Percentiles rank a stretch among this genome's conserved stretches.
Evolutionary conservation across 805 yeast species (phyloP).

Genomic region (Saturnispora quitensis): DNA sequence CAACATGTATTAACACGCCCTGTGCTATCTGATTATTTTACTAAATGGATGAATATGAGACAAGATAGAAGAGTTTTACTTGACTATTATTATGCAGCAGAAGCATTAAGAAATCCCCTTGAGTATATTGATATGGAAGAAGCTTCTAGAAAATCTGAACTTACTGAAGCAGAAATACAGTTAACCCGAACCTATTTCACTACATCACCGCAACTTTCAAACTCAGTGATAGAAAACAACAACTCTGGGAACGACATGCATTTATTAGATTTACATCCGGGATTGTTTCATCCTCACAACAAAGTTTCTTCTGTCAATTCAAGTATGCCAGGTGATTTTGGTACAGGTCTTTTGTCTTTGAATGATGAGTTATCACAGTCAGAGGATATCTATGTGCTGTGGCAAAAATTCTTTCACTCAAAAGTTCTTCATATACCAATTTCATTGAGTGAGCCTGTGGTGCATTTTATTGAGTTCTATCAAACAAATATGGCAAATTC

Average conservation of each 20-base stretch:
- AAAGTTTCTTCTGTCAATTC: not conserved
- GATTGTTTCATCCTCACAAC: not conserved
- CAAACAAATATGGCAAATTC: not conserved
- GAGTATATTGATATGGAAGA: conserved; percentile 26
- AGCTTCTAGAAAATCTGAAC: not conserved
- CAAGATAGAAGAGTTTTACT: conserved; percentile 34
- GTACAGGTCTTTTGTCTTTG: conserved; percentile 9
- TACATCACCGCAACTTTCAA: not conserved
- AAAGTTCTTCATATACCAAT: conserved; percentile 24
- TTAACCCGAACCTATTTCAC: not conserved
- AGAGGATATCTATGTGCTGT: conserved; percentile 47
- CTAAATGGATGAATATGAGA: conserved; percentile 47
- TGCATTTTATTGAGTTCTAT: conserved; percentile 23
- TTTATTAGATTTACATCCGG: not conserved
- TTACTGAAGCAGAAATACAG: conserved; percentile 15
- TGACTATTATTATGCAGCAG: conserved; percentile 60
- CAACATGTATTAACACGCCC: conserved; percentile 6
- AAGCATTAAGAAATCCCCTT: conserved; percentile 63
- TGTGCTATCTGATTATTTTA: conserved; percentile 33
- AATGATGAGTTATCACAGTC: conserved; percentile 31
- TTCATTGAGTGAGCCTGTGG: conserved; percentile 28
- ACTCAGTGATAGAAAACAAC: not conserved
- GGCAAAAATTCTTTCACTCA: conserved; percentile 32
- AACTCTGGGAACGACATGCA: not conserved
- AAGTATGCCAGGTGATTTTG: conserved; percentile 21